Percentiles rank a stretch among this genome's conserved stretches.
phyloP scores from a whole-genome alignment of 2,329 filamentous ascomycete species.

The Sarocladium strictum region DNA sequence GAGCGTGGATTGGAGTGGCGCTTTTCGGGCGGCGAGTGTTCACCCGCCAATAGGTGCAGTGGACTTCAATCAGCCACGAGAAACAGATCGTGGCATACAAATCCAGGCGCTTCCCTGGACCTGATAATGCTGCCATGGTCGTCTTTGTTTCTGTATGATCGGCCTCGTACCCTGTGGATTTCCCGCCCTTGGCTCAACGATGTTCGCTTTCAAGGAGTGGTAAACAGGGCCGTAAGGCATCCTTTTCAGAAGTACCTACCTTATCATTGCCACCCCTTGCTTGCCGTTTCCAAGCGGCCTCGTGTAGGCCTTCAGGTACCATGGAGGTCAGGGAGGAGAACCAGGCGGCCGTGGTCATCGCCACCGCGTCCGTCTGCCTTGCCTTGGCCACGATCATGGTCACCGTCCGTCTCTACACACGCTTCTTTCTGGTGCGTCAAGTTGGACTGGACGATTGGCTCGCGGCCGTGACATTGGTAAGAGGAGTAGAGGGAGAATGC shows the following conservation, averaged over 20 bases:
- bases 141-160: background rate
- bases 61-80: background rate
- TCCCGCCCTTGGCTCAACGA: background rate
- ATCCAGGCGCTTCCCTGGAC: background rate
- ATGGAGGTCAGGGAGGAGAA: slow-evolving; percentile 9
- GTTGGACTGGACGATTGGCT: slow-evolving; percentile 21
- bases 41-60: background rate
- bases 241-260: too few species aligned
- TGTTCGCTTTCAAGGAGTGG: background rate
- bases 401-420: slow-evolving; percentile 18
- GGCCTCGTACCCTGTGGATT: background rate
- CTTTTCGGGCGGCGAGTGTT: background rate
- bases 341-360: slow-evolving; percentile 13
- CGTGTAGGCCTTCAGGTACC: background rate
- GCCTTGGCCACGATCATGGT: slow-evolving; percentile 15
- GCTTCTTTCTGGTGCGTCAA: slow-evolving; percentile 18
- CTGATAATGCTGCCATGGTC: background rate
- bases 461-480: slow-evolving; percentile 19
- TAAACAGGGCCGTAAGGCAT: background rate
- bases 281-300: background rate
- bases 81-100: background rate
- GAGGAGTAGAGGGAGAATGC: background rate
- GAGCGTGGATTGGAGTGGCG: too few species aligned
- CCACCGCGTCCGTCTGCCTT: slow-evolving; percentile 15
- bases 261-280: too few species aligned